Evolutionary conservation across 495 filamentous ascomycete genomes (phyloP).

Genomic region (Xylaria grammica): DNA sequence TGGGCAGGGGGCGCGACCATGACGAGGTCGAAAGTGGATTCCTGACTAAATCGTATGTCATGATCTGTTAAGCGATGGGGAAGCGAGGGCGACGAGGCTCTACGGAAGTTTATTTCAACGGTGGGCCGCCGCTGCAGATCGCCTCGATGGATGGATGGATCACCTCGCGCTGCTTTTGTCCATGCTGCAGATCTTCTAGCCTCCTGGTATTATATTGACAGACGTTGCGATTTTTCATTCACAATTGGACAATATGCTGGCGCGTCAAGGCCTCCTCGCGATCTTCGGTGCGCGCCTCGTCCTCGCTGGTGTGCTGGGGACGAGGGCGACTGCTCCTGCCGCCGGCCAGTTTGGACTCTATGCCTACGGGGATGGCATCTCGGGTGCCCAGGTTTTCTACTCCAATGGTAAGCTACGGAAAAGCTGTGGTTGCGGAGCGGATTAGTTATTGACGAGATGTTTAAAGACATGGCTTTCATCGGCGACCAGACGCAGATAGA

Average conservation of each 20-base stretch:
- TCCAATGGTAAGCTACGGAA: conserved; percentile 1
- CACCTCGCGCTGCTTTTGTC: too few species aligned
- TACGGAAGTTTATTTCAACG: conserved; percentile 1
- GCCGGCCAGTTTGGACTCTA: conserved; percentile 4
- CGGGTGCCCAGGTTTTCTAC: conserved; percentile 15
- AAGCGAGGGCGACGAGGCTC: conserved; percentile 1
- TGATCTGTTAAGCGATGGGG: background rate
- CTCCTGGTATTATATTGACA: background rate
- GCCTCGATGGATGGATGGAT: background rate
- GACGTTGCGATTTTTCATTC: background rate
- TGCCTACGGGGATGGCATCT: conserved; percentile 2
- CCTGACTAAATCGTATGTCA: conserved; percentile 18
- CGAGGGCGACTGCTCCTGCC: background rate
- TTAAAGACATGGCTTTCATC: conserved; percentile 2
- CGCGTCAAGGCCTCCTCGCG: background rate
- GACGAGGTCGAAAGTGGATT: background rate
- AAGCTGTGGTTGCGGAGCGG: background rate
- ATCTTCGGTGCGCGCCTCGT: background rate
- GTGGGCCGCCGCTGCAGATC: too few species aligned
- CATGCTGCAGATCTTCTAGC: background rate
- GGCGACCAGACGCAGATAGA: conserved; percentile 17
- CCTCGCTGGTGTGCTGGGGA: background rate
- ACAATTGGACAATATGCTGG: background rate
- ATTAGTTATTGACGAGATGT: background rate
- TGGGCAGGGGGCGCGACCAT: too few species aligned